These are phyloP conservation scores for Begonia loranthoides DNA, from an alignment of 306 rosid genomes.

Conservation along the genomic window DNA sequence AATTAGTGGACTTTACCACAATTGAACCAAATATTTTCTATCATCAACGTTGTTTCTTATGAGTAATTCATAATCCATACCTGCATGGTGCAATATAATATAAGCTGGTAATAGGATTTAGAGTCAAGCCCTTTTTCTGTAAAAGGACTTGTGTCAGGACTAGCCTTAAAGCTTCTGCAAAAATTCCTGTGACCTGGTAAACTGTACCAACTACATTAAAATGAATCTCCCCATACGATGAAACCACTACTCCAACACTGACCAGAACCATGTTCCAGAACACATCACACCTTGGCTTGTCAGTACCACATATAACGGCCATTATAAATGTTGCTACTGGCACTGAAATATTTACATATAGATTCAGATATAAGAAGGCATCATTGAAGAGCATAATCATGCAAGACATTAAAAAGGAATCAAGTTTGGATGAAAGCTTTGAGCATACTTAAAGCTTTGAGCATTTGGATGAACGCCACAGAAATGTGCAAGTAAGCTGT, in stretches of 20 bases:
- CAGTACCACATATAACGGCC: slow-evolving; percentile 86
- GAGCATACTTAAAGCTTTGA: slow-evolving; percentile 39
- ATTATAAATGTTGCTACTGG: slow-evolving; percentile 86
- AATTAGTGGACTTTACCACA: too few species aligned
- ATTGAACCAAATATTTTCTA: too few species aligned
- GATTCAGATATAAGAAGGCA: slow-evolving; percentile 11
- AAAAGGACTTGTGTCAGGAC: slow-evolving; percentile 95
- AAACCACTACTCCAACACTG: slow-evolving; percentile 92
- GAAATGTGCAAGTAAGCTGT: slow-evolving; percentile 93
- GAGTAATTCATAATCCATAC: slow-evolving; percentile 18
- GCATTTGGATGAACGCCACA: slow-evolving; percentile 99
- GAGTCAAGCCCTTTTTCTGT: slow-evolving; percentile 83
- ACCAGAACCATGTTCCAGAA: slow-evolving; percentile 89
- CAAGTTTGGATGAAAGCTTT: neutral
- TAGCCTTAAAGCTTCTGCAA: slow-evolving; percentile 91
- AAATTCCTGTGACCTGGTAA: slow-evolving; percentile 90
- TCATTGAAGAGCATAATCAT: neutral
- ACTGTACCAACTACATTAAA: slow-evolving; percentile 79
- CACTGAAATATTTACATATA: slow-evolving; percentile 43
- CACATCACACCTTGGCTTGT: slow-evolving; percentile 85
- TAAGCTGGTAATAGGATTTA: slow-evolving; percentile 87
- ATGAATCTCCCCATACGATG: slow-evolving; percentile 93
- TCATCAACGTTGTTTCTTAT: too few species aligned
- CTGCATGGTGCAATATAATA: slow-evolving; percentile 99
- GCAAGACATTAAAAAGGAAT: neutral